Evolutionary conservation across 2,329 filamentous ascomycete genomes (phyloP), one percentile per base, ranked within the genome.

Genomic region (Dryadomyces quercivorus): DNA sequence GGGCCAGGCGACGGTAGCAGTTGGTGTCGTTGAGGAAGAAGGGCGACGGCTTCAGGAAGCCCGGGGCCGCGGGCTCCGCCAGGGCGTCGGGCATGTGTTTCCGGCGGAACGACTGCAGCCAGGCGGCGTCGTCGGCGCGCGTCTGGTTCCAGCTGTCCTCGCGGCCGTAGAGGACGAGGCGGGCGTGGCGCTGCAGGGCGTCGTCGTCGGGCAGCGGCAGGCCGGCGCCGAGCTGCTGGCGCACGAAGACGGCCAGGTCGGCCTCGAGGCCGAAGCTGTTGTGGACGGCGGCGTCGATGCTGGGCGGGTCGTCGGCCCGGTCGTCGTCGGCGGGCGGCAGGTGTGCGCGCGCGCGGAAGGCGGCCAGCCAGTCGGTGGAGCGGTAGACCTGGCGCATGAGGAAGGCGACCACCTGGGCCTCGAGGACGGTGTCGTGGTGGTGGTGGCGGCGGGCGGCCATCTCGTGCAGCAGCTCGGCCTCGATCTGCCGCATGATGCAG

Each of bases 61-160:
- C 48, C 36, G 36, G n/a, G n/a, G n/a, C n/a, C n/a, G n/a, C n/a
- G n/a, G n/a, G n/a, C n/a, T n/a, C n/a, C n/a, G n/a, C n/a, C n/a
- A n/a, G n/a, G n/a, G n/a, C n/a, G n/a, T n/a, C 12, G 34, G n/a
- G 2, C 16, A 18, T n/a, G 42, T 44, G 42, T 13, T 44, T 44
- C n/a, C n/a, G 15, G 3, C 12, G 5, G 36, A 84, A 84, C 13
- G 71, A 66, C 3, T 67, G 63, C 1, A 84, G 68, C 75, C 79
- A 82, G 3, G 70, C 64, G 2, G 67, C 59, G 57, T 80, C 78
- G 58, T 84, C 80, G 3, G 79, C 77, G 0, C 75, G 75, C 1
- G 80, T 84, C 61, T 82, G 80, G 58, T 83, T 83, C 79, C 80
- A 83, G 10, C 74, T 74, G 59, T 84, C 80, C 52, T 82, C 78